phyloP scores from a whole-genome alignment of 257 asterid genomes.

The Solanum dulcamara region DNA sequence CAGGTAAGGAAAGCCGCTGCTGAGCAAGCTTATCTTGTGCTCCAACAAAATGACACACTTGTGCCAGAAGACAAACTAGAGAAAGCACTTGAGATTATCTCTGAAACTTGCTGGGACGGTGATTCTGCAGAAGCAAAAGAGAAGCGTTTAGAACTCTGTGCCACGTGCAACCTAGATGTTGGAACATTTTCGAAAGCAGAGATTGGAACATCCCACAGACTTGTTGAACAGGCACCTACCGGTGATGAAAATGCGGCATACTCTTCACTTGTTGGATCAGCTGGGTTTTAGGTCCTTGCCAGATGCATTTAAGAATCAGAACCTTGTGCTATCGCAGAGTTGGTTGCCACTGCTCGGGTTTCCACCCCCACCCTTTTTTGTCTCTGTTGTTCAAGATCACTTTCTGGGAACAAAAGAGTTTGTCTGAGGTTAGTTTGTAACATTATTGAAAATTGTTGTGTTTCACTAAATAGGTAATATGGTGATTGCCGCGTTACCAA shows the following conservation, averaged over 20 bases:
- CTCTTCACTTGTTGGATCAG: slow-evolving; percentile 83
- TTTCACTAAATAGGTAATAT: background rate
- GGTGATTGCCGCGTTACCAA: background rate
- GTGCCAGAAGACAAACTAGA: slow-evolving; percentile 48
- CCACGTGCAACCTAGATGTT: slow-evolving; percentile 39
- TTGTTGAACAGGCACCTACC: slow-evolving; percentile 10
- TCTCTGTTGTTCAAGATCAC: background rate
- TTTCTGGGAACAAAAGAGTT: background rate
- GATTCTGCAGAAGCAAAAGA: slow-evolving; percentile 64
- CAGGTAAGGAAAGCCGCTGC: slow-evolving; percentile 81
- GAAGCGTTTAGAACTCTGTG: slow-evolving; percentile 42
- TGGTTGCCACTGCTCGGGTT: background rate
- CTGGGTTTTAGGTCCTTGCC: slow-evolving; percentile 49
- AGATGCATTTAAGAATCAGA: background rate
- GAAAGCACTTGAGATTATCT: slow-evolving; percentile 60
- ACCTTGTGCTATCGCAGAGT: background rate
- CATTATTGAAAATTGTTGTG: background rate
- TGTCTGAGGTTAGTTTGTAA: background rate
- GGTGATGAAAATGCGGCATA: slow-evolving; percentile 78
- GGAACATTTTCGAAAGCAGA: slow-evolving; percentile 12
- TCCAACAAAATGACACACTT: slow-evolving; percentile 50
- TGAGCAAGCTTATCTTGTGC: slow-evolving; percentile 75
- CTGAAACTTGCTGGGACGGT: slow-evolving; percentile 93
- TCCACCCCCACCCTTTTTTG: background rate
- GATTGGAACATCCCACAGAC: slow-evolving; percentile 11